A percentile compares a stretch with the other conserved stretches of the same genome.
phyloP scores from a whole-genome alignment of 2,329 filamentous ascomycete species.

The Beauveria brongniartii region DNA sequence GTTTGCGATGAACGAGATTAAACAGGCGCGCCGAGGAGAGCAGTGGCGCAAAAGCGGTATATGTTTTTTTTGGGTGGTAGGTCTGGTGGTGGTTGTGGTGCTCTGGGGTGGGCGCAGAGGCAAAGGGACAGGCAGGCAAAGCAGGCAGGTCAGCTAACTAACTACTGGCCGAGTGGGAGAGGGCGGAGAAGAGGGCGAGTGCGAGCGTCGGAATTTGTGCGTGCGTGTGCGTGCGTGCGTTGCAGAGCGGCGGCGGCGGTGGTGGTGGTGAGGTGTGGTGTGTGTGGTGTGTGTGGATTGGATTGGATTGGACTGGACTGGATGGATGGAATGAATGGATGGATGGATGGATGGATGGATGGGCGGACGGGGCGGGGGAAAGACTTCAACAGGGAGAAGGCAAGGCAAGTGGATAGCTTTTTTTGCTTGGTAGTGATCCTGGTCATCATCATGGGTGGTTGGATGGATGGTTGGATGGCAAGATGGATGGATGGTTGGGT shows the following conservation, averaged over 20 bases:
- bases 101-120: too few species aligned
- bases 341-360: neutral
- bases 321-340: neutral
- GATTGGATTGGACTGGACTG: neutral
- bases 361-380: neutral
- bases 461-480: neutral
- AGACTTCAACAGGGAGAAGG: neutral
- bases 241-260: neutral
- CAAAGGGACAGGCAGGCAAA: too few species aligned
- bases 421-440: neutral
- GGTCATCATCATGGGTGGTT: neutral
- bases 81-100: neutral
- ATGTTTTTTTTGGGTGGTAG: neutral
- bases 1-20: neutral
- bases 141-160: too few species aligned
- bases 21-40: neutral
- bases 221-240: neutral
- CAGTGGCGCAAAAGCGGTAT: constrained; percentile 9
- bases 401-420: too few species aligned
- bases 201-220: neutral
- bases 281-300: neutral
- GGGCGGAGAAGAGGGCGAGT: too few species aligned
- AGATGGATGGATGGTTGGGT: neutral
- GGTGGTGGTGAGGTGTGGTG: neutral
- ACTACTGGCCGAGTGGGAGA: too few species aligned